phyloP scores from a whole-genome alignment of 2,329 filamentous ascomycete species.

The Colletotrichum sp. region DNA sequence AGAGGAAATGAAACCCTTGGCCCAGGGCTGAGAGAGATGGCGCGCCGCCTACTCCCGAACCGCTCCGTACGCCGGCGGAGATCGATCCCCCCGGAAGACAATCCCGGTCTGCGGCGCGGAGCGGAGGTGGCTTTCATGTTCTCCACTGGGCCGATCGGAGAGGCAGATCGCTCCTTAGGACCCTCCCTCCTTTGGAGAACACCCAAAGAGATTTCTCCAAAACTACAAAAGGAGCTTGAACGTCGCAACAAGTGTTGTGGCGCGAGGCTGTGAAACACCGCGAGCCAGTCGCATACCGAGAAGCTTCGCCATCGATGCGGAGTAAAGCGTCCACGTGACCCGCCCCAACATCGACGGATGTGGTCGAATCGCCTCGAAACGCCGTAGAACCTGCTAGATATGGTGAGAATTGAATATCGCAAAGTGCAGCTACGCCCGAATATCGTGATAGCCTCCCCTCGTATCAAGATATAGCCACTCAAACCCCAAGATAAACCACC shows the following conservation, averaged over 20 bases:
- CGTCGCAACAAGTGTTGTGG: not conserved
- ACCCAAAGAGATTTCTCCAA: not conserved
- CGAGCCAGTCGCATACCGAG: not conserved
- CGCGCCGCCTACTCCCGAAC: not conserved
- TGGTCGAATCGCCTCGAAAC: not conserved
- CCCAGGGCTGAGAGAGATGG: not conserved
- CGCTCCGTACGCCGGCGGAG: not conserved
- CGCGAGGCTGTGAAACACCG: not conserved
- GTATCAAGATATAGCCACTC: not conserved
- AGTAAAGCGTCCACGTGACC: slow-evolving; percentile 14
- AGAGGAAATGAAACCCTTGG: not conserved
- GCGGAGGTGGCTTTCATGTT: not conserved
- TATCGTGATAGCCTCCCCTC: not conserved
- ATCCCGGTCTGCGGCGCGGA: not conserved
- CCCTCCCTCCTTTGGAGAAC: not conserved
- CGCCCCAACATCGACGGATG: not conserved
- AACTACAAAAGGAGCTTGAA: not conserved
- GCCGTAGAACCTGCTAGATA: not conserved
- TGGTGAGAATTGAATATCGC: not conserved
- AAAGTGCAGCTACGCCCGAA: not conserved
- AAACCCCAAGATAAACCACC: not conserved
- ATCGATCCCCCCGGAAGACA: not conserved
- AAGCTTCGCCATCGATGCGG: slow-evolving; percentile 14
- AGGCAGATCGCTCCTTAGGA: not conserved
- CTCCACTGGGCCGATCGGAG: not conserved